Conservation (phyloP, 2,329 filamentous ascomycete species). For the Ascochyta clinopodiicola region DNA sequence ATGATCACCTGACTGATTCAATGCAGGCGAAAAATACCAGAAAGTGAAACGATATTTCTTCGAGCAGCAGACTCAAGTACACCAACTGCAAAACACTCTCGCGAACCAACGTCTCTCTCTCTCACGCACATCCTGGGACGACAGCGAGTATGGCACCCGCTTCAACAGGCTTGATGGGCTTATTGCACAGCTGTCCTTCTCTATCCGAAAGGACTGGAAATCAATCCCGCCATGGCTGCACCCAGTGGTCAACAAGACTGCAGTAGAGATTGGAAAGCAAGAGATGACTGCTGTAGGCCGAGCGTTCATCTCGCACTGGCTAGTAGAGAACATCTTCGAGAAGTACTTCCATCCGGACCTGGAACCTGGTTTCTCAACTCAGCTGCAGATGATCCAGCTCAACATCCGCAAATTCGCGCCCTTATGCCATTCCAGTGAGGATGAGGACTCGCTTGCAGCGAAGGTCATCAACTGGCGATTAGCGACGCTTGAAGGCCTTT, state of each 20-base stretch:
- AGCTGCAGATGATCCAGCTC: constrained; percentile 84
- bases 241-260: constrained; percentile 81
- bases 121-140: constrained; percentile 91
- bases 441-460: constrained; percentile 83
- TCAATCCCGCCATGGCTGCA: constrained; percentile 80
- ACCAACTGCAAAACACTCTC: constrained; percentile 95
- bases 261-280: constrained; percentile 84
- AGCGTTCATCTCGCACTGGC: constrained; percentile 86
- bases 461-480: constrained; percentile 94
- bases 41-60: constrained; percentile 98
- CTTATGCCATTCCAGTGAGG: constrained; percentile 77
- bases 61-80: constrained; percentile 86
- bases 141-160: constrained; percentile 88
- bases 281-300: constrained; percentile 97
- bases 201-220: constrained; percentile 94
- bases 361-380: constrained; percentile 74
- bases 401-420: constrained; percentile 83
- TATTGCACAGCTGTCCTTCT: constrained; percentile 93
- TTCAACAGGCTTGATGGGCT: constrained; percentile 92
- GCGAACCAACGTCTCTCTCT: constrained; percentile 95
- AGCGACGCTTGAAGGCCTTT: constrained; percentile 89
- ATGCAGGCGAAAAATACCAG: constrained; percentile 88
- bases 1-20: not conserved
- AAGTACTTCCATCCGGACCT: constrained; percentile 91
- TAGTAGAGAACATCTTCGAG: constrained; percentile 90